Evolutionary conservation across 139 green algal genomes (phyloP), one percentile per base, ranked within the genome.

Genomic region (Chlorella vulgaris): DNA sequence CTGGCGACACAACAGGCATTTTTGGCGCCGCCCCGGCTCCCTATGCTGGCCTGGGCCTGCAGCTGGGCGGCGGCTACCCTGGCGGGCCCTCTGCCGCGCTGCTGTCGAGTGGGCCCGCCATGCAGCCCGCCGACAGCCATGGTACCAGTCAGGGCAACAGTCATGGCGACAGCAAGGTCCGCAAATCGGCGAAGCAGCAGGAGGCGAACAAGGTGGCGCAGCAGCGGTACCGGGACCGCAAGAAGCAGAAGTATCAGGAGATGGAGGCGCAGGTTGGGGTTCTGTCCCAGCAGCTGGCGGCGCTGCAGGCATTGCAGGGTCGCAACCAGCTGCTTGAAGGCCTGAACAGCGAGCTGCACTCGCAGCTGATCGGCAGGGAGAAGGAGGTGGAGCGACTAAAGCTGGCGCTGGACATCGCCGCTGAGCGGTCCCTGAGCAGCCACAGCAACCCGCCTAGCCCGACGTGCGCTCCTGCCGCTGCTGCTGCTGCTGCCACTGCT

Each of bases 211-310:
- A 88, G 63, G 39, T 87, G 43, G 84, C 81, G 66, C 81, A 87
- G 66, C 82, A 88, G 84, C 63, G 84, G 53, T 88, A 88, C 74
- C 74, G 84, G n/a, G 84, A 88, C 73, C 74, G 84, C 39, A 88
- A 88, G 74, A 88, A 88, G 71, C 61, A 78, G 28, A 88, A 87
- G 71, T 87, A 77, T 63, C 19, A 55, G 58, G 81, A 87, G 47
- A 75, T 88, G 74, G 84, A 88, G 68, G 28, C 51, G 28, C 55
- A 58, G 55, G 78, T 87, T n/a, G 65, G 66, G 39, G 5, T 47
- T 38, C 61, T 88, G 43, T 55, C 50, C 31, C 35, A 28, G 65
- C 77, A 83, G 77, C 76, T 83, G 77, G 39, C 39, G 43, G 24
- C 42, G 76, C 76, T 82, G 81, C 74, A 81, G 63, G 61, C 81